These are phyloP conservation scores for Nannochloropsis gaditana DNA, from an alignment of 108 stramenopile genomes.

Conservation along the genomic window DNA sequence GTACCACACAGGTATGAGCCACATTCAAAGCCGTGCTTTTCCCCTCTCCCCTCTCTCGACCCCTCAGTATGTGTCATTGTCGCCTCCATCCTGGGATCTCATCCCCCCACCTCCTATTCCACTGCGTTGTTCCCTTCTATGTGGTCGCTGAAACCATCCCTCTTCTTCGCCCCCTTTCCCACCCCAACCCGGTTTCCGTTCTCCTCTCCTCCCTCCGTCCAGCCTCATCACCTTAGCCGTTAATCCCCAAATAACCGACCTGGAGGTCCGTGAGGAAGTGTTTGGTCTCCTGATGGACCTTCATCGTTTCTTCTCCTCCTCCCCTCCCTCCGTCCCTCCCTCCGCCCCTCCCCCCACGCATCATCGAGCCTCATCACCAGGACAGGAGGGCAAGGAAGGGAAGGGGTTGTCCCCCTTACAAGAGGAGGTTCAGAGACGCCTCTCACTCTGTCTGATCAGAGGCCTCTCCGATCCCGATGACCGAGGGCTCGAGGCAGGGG, in stretches of 20 bases:
- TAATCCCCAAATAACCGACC: conserved; percentile 30
- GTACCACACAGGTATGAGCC: conserved; percentile 2
- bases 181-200: neutral
- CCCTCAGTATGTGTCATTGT: neutral
- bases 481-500: conserved; percentile 24
- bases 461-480: conserved; percentile 46
- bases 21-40: neutral
- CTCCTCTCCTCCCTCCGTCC: neutral
- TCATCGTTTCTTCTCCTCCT: conserved; percentile 18
- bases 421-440: conserved; percentile 18
- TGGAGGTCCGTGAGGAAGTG: conserved; percentile 34
- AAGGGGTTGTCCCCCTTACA: neutral
- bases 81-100: too few species aligned
- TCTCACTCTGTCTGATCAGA: conserved; percentile 27
- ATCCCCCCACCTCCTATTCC: too few species aligned
- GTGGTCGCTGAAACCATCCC: neutral
- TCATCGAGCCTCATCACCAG: neutral
- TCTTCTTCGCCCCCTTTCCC: neutral
- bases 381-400: neutral
- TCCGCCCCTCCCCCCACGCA: neutral
- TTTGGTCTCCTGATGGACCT: conserved; percentile 40
- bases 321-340: neutral
- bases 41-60: neutral
- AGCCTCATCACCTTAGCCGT: conserved; percentile 20
- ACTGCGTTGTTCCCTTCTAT: neutral